Evolutionary conservation across 1,284 basidiomycete species (phyloP).

Genomic region (Heliocybe sulcata): DNA sequence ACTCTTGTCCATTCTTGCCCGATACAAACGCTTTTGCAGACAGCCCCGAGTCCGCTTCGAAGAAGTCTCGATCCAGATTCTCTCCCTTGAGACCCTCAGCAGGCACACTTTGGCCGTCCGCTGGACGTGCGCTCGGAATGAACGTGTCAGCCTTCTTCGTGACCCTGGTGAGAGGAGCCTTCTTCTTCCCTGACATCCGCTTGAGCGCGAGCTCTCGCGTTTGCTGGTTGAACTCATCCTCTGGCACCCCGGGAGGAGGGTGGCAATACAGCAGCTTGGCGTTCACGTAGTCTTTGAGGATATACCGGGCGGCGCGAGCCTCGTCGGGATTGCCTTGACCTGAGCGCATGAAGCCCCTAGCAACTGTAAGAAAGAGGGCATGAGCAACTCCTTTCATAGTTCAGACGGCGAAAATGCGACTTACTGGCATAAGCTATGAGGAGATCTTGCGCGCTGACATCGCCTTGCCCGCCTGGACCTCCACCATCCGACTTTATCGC

Average conservation of each 20-base stretch:
- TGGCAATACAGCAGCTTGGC: conserved; percentile 91
- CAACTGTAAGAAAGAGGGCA: conserved; percentile 46
- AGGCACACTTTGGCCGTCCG: conserved; percentile 17
- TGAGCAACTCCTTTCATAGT: conserved; percentile 8
- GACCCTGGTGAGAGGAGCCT: conserved; percentile 81
- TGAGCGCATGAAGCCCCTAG: conserved; percentile 88
- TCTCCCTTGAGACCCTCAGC: conserved; percentile 41
- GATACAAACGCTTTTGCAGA: conserved; percentile 58
- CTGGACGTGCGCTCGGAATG: conserved; percentile 32
- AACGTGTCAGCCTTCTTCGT: conserved; percentile 80
- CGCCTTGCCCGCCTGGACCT: conserved; percentile 86
- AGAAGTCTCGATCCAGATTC: conserved; percentile 84
- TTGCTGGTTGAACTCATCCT: conserved; percentile 73
- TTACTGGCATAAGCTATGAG: conserved; percentile 87
- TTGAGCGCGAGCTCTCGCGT: conserved; percentile 60
- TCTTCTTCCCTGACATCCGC: conserved; percentile 67
- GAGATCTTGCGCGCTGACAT: conserved; percentile 77
- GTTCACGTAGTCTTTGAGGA: conserved; percentile 97
- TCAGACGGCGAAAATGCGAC: conserved; percentile 23
- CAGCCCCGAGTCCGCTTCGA: conserved; percentile 46
- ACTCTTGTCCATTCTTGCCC: conserved; percentile 47
- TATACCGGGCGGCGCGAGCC: conserved; percentile 85
- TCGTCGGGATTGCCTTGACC: conserved; percentile 98
- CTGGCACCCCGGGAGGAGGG: conserved; percentile 69
- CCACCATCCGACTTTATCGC: conserved; percentile 57